Conservation (phyloP, 805 yeast genomes). For the Metschnikowia arizonensis region DNA sequence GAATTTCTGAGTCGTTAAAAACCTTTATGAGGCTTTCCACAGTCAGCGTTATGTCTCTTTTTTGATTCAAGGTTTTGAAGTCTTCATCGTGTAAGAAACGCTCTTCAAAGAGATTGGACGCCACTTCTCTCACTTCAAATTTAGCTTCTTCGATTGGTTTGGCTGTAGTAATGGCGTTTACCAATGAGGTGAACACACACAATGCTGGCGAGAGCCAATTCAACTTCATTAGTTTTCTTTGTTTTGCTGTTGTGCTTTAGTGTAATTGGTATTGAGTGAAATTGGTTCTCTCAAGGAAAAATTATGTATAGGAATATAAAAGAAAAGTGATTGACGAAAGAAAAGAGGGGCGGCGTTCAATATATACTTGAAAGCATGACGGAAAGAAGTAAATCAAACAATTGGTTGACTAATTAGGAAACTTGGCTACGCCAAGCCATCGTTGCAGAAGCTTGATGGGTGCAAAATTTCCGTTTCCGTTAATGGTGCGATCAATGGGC, state of each 20-base stretch:
- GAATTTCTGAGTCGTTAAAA: conserved; percentile 31
- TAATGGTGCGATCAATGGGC: conserved; percentile 3
- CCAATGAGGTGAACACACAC: conserved; percentile 10
- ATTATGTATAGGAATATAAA: not conserved
- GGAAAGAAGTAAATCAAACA: not conserved
- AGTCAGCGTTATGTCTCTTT: conserved; percentile 22
- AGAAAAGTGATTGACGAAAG: not conserved
- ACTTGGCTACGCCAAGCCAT: conserved; percentile 1
- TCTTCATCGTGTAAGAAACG: conserved; percentile 10
- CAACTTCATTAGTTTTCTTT: conserved; percentile 13
- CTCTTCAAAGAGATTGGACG: conserved; percentile 9
- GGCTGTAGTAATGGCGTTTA: conserved; percentile 21
- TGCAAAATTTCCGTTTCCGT: conserved; percentile 14
- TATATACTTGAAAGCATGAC: not conserved
- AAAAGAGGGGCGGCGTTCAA: not conserved
- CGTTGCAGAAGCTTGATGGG: conserved; percentile 5
- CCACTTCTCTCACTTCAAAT: conserved; percentile 6
- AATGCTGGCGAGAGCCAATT: conserved; percentile 10
- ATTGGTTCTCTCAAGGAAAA: not conserved
- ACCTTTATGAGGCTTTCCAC: conserved; percentile 23
- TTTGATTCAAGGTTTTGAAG: conserved; percentile 9
- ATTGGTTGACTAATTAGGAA: not conserved
- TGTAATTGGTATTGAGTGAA: not conserved
- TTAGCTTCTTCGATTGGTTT: conserved; percentile 18
- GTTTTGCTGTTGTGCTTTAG: not conserved